phyloP scores from a whole-genome alignment of 2,329 filamentous ascomycete genomes.

The Claviceps africana region DNA sequence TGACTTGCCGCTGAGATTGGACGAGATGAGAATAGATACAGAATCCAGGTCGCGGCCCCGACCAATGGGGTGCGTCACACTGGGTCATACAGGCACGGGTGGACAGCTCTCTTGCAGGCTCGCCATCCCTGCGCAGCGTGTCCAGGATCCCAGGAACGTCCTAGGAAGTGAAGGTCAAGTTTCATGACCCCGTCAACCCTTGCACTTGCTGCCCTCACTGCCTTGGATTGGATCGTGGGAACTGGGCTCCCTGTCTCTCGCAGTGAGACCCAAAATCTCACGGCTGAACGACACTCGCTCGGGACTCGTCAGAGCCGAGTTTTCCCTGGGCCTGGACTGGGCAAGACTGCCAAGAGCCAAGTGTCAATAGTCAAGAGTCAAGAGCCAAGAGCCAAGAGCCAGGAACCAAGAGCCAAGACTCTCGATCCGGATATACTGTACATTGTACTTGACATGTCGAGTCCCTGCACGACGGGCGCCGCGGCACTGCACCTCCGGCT shows the following conservation, averaged over 20 bases:
- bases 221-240: not conserved
- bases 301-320: not conserved
- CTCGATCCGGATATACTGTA: not conserved
- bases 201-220: not conserved
- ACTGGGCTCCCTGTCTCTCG: not conserved
- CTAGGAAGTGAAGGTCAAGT: not conserved
- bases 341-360: too few relatives aligned
- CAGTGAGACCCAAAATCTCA: not conserved
- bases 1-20: not conserved
- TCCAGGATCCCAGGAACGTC: not conserved
- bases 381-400: too few relatives aligned
- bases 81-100: not conserved
- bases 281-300: not conserved
- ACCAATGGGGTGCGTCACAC: not conserved
- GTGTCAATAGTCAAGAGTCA: too few relatives aligned
- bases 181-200: not conserved
- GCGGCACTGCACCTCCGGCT: not conserved
- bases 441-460: not conserved
- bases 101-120: not conserved
- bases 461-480: not conserved
- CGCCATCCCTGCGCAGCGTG: not conserved
- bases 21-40: not conserved
- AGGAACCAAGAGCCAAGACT: too few relatives aligned
- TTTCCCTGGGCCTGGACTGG: not conserved
- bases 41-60: not conserved